Evolutionary conservation across 768 basidiomycete genomes (phyloP).

Genomic region (Gelatoporia subvermispora): DNA sequence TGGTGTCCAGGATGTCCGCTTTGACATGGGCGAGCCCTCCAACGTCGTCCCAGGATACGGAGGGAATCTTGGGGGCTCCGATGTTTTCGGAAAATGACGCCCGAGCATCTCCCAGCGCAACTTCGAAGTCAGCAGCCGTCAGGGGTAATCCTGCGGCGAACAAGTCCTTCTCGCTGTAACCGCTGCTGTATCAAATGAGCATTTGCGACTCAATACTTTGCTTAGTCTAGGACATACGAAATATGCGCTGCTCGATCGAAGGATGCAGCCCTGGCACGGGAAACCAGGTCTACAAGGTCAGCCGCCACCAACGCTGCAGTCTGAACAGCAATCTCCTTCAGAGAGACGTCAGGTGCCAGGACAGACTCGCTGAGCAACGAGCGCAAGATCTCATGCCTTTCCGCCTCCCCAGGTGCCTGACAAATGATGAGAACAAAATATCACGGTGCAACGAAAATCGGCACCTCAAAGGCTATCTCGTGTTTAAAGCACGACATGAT

Average conservation of each 20-base stretch:
- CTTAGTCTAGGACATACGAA: conserved; percentile 27
- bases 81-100: conserved; percentile 85
- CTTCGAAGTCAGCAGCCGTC: conserved; percentile 62
- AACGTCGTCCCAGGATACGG: conserved; percentile 95
- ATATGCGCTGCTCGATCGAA: conserved; percentile 39
- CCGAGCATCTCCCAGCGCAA: conserved; percentile 67
- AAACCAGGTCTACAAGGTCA: conserved; percentile 71
- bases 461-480: conserved; percentile 70
- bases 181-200: background rate
- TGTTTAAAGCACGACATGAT: conserved; percentile 81
- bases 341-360: conserved; percentile 73
- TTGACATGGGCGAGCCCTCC: conserved; percentile 88
- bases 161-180: conserved; percentile 15
- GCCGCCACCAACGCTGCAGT: conserved; percentile 87
- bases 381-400: conserved; percentile 59
- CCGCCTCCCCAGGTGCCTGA: conserved; percentile 78
- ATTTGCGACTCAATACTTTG: background rate
- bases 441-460: background rate
- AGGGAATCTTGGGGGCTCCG: conserved; percentile 95
- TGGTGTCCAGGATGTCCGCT: conserved; percentile 90
- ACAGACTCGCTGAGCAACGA: conserved; percentile 34
- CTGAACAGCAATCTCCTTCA: conserved; percentile 70
- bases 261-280: conserved; percentile 51
- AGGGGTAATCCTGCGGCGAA: conserved; percentile 38
- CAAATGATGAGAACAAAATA: background rate